phyloP scores from a whole-genome alignment of 345 rosid species.

The Sonneratia alba region DNA sequence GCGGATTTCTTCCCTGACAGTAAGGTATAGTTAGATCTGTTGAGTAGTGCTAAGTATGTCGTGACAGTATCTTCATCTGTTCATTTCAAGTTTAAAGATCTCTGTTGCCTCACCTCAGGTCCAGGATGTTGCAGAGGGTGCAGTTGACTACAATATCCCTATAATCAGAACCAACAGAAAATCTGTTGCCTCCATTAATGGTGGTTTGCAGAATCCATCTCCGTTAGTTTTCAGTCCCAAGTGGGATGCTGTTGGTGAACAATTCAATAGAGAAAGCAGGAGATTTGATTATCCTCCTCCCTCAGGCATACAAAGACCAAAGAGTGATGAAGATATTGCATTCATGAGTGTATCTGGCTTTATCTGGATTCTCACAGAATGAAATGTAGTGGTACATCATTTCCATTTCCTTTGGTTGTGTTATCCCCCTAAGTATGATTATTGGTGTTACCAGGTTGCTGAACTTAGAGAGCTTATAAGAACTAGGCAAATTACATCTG shows the following conservation, averaged over 20 bases:
- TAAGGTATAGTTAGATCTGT: conserved; percentile 31
- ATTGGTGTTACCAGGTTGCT: conserved; percentile 38
- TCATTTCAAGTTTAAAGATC: neutral
- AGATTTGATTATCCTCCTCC: conserved; percentile 38
- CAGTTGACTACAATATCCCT: conserved; percentile 49
- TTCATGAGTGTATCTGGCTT: conserved; percentile 56
- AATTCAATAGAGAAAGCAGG: conserved; percentile 11
- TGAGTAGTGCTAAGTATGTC: neutral
- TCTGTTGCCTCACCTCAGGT: conserved; percentile 18
- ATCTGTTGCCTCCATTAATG: conserved; percentile 53
- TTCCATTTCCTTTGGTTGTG: neutral
- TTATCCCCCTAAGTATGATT: neutral
- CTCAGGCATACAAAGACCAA: conserved; percentile 33
- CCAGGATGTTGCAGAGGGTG: conserved; percentile 50
- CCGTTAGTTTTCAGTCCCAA: conserved; percentile 52
- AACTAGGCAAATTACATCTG: conserved; percentile 61
- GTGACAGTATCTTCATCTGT: neutral
- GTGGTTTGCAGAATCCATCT: conserved; percentile 67
- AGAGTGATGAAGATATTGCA: conserved; percentile 59
- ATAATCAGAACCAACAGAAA: conserved; percentile 47
- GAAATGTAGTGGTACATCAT: neutral
- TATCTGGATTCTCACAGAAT: neutral
- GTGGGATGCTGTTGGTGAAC: conserved; percentile 34
- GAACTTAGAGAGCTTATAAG: conserved; percentile 72
- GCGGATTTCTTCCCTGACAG: conserved; percentile 54